phyloP scores from a whole-genome alignment of 257 asterid species.

The Plantago ovata region DNA sequence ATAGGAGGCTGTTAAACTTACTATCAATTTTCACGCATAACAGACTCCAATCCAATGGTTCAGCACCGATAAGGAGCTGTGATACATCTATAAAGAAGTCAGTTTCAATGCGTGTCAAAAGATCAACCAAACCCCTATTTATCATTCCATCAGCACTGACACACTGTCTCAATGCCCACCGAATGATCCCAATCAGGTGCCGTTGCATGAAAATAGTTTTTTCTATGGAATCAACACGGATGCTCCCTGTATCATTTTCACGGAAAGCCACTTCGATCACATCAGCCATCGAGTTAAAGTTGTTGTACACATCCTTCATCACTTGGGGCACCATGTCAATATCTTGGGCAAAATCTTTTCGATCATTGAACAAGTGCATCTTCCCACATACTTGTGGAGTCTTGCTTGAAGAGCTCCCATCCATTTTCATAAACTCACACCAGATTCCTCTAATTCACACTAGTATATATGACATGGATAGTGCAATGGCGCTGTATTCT shows the following conservation, averaged over 20 bases:
- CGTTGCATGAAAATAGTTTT: too few species aligned
- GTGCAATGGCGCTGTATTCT: too few species aligned
- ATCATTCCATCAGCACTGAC: background rate
- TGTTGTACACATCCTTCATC: background rate
- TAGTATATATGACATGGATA: too few species aligned
- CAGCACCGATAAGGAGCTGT: background rate
- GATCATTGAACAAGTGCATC: background rate
- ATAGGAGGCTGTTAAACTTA: background rate
- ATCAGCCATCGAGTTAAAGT: background rate
- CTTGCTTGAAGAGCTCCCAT: background rate
- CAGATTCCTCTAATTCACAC: too few species aligned
- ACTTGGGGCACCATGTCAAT: background rate
- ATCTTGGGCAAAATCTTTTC: background rate
- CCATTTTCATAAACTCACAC: too few species aligned
- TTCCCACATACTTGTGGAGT: background rate
- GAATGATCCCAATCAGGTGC: background rate
- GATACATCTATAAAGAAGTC: background rate
- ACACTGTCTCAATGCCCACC: constrained; percentile 4
- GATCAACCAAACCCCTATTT: background rate
- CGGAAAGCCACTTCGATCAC: background rate
- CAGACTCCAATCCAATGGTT: too few species aligned
- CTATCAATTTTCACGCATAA: background rate
- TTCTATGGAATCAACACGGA: too few species aligned
- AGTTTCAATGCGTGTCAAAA: background rate
- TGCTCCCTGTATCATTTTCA: too few species aligned